Base-by-base conservation (phyloP, 148 eudicot species). In the Fagopyrum homotropicum region DNA sequence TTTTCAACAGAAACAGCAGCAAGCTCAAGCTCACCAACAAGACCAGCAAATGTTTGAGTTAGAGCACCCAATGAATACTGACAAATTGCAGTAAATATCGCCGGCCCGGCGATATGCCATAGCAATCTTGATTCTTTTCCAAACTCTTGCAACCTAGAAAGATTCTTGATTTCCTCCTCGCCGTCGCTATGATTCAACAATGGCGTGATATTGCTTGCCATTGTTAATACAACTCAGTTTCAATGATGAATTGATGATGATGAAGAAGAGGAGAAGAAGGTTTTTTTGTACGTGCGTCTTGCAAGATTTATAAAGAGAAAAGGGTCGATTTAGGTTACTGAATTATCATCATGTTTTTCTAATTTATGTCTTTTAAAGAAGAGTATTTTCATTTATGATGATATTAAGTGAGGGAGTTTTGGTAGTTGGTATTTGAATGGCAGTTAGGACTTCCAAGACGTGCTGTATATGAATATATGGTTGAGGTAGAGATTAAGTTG, bases 1-100 rank as follows among this genome's bases (percentile, higher is more conserved):
- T 83, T 83, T 52, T 78, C 86, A 35, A 83, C 82, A 7, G 82
- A 79, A 40, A 83, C 83, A 30, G 86, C 86, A 29, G 86, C 86
- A 52, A 83, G 84, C 0, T 83, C 83, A 29, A 83, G 6, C 54
- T 81, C 86, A 1, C 78, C 75, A 1, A 83, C 55, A 1, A 14
- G 77, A 0, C 86, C 86, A 16, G 83, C 75, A 60, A 83, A 83
- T 30, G 84, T 78, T 44, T 78, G 86, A 19, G 86, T 83, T 4
- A 83, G 30, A 0, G 83, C 83, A 26, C 81, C 83, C 49, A 83
- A 72, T 5, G 86, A 81, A 75, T 83, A 83, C 75, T 81, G 86
- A 26, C 70, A 75, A 29, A 83, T 29, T 46, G 83, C 76, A 1
- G 86, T 81, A 43, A 76, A 22, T 7, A 83, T 83, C 0, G 84